Percentiles rank a stretch among this genome's conserved stretches.
Conservation (phyloP, 345 rosid species). For the Reutealis trisperma region DNA sequence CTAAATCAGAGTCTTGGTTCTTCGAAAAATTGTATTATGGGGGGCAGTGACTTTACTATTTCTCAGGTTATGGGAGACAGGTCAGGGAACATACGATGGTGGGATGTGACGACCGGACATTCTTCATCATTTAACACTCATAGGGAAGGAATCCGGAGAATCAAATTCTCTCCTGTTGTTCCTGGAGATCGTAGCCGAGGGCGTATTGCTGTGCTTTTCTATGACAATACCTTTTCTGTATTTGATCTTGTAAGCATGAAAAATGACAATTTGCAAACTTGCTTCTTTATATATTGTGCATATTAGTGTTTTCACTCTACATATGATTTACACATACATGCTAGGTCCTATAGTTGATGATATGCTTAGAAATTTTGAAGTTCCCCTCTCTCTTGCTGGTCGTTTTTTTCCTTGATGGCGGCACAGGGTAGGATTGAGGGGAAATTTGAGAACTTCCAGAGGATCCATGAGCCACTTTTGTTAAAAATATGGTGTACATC, state of each 20-base stretch:
- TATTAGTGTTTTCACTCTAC: not conserved
- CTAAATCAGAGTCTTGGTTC: conserved; percentile 16
- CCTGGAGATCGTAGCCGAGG: conserved; percentile 94
- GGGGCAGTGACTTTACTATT: conserved; percentile 27
- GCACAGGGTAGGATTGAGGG: not conserved
- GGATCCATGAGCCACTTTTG: not conserved
- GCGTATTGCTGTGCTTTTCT: conserved; percentile 89
- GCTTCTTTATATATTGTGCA: conserved; percentile 10
- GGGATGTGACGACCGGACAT: conserved; percentile 97
- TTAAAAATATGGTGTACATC: not conserved
- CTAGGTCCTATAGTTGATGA: not conserved
- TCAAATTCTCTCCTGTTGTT: conserved; percentile 94
- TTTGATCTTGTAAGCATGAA: conserved; percentile 80
- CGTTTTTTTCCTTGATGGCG: not conserved
- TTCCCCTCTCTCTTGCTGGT: not conserved
- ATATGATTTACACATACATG: not conserved
- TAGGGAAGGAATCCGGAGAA: conserved; percentile 89
- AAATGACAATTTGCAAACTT: conserved; percentile 6
- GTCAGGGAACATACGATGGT: conserved; percentile 96
- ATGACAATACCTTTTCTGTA: conserved; percentile 92
- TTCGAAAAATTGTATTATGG: conserved; percentile 19
- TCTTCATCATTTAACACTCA: conserved; percentile 93
- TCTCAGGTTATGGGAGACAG: conserved; percentile 74
- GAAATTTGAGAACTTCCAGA: not conserved
- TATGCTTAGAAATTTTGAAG: conserved; percentile 8